These are phyloP conservation scores for Coemansia sp. DNA, from an alignment of 192 early-diverging fungal species.

Conservation along the genomic window DNA sequence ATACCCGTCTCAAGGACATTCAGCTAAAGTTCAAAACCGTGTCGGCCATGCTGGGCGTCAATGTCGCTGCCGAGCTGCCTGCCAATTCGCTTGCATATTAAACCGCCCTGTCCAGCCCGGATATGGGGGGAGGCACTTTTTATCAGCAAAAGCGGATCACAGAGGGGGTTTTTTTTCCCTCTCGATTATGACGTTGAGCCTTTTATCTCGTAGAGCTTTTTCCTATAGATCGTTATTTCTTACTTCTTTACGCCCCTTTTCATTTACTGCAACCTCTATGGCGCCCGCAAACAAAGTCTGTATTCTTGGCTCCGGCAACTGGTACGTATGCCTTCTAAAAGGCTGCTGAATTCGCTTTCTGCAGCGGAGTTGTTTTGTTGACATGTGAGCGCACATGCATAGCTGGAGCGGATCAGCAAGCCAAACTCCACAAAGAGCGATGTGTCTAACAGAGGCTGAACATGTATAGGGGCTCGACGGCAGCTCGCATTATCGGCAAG, in stretches of 20 bases:
- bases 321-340: slow-evolving; percentile 55
- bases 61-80: slow-evolving; percentile 29
- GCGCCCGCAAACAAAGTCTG: slow-evolving; percentile 68
- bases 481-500: slow-evolving; percentile 85
- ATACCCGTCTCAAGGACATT: slow-evolving; percentile 26
- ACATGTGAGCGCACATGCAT: too few species aligned
- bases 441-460: neutral
- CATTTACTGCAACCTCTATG: slow-evolving; percentile 9
- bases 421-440: too few species aligned
- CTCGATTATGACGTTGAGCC: neutral
- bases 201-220: neutral
- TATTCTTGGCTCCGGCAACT: slow-evolving; percentile 95
- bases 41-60: slow-evolving; percentile 39
- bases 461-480: slow-evolving; percentile 79
- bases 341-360: too few species aligned
- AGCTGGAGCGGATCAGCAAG: too few species aligned
- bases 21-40: slow-evolving; percentile 43
- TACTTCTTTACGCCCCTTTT: slow-evolving; percentile 5
- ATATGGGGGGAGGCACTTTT: too few species aligned
- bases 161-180: neutral
- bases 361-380: too few species aligned
- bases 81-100: slow-evolving; percentile 30
- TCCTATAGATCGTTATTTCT: neutral
- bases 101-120: neutral
- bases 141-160: too few species aligned